These are phyloP conservation scores for Podaxis sp. DNA, from an alignment of 768 basidiomycete species.

Conservation along the genomic window DNA sequence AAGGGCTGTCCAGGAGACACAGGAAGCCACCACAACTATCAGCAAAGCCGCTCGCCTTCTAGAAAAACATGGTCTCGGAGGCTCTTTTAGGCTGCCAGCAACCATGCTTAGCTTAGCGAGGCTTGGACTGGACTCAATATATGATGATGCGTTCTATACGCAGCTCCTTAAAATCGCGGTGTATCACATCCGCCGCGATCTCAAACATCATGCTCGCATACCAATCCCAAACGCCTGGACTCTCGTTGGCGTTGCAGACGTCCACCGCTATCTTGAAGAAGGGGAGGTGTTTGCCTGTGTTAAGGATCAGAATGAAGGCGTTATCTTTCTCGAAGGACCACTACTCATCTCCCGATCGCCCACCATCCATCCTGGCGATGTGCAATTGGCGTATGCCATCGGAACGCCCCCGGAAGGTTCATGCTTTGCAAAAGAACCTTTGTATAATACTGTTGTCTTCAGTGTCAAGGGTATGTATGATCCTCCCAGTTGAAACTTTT, in stretches of 20 bases:
- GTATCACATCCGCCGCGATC: conserved; percentile 59
- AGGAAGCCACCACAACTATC: conserved; percentile 37
- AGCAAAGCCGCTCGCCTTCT: conserved; percentile 43
- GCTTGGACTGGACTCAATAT: conserved; percentile 34
- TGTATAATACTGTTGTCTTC: conserved; percentile 65
- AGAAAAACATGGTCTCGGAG: conserved; percentile 53
- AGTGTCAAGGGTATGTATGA: conserved; percentile 50
- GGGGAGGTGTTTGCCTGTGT: conserved; percentile 62
- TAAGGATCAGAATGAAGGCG: conserved; percentile 31
- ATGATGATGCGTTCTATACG: conserved; percentile 42
- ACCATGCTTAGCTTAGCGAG: conserved; percentile 46
- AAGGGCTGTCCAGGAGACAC: conserved; percentile 42
- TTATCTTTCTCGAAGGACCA: conserved; percentile 47
- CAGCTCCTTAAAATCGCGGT: conserved; percentile 49
- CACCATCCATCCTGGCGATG: conserved; percentile 66
- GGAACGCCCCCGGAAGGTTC: conserved; percentile 52
- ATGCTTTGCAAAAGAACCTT: conserved; percentile 44
- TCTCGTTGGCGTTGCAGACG: conserved; percentile 69
- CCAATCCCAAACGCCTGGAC: conserved; percentile 62
- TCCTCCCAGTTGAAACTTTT: neutral
- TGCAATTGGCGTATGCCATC: conserved; percentile 56
- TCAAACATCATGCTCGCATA: conserved; percentile 66
- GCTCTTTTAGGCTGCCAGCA: conserved; percentile 51
- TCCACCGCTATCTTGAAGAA: conserved; percentile 46
- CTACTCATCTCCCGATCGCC: conserved; percentile 61